Conservation (phyloP, 768 basidiomycete species). For the Boletus pseudo-olivaceus region DNA sequence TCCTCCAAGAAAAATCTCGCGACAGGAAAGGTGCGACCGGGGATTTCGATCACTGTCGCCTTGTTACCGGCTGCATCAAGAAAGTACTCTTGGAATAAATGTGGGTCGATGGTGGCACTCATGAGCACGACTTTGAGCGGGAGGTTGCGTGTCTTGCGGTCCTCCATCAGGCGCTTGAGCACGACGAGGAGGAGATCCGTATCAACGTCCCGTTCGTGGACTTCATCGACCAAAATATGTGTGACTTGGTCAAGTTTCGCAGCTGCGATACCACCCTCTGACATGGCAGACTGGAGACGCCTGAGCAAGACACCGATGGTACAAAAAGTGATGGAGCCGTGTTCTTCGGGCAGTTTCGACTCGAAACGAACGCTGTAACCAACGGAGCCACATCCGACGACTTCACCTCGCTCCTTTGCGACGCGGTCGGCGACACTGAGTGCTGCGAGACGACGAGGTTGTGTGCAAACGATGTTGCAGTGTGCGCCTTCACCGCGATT, state of each 20-base stretch:
- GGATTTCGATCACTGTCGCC: slow-evolving; percentile 73
- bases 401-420: slow-evolving; percentile 80
- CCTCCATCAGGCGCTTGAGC: slow-evolving; percentile 75
- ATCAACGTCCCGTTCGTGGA: slow-evolving; percentile 93
- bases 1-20: slow-evolving; percentile 78
- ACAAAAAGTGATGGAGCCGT: slow-evolving; percentile 89
- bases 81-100: slow-evolving; percentile 88
- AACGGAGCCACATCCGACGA: slow-evolving; percentile 59
- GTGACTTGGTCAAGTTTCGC: slow-evolving; percentile 69
- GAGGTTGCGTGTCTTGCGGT: slow-evolving; percentile 64
- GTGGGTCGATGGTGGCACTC: slow-evolving; percentile 94
- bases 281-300: slow-evolving; percentile 72
- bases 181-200: slow-evolving; percentile 88
- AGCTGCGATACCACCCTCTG: slow-evolving; percentile 36
- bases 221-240: slow-evolving; percentile 93
- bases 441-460: slow-evolving; percentile 88
- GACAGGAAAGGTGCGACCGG: slow-evolving; percentile 92
- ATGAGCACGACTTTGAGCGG: slow-evolving; percentile 87
- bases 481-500: slow-evolving; percentile 71
- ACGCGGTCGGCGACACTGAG: slow-evolving; percentile 90
- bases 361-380: slow-evolving; percentile 96
- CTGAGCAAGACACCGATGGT: slow-evolving; percentile 91
- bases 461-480: slow-evolving; percentile 92
- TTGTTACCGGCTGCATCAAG: slow-evolving; percentile 52
- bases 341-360: slow-evolving; percentile 65